These are phyloP conservation scores for Tolypocladium guangdongense DNA, from an alignment of 2,329 filamentous ascomycete genomes.

Conservation along the genomic window DNA sequence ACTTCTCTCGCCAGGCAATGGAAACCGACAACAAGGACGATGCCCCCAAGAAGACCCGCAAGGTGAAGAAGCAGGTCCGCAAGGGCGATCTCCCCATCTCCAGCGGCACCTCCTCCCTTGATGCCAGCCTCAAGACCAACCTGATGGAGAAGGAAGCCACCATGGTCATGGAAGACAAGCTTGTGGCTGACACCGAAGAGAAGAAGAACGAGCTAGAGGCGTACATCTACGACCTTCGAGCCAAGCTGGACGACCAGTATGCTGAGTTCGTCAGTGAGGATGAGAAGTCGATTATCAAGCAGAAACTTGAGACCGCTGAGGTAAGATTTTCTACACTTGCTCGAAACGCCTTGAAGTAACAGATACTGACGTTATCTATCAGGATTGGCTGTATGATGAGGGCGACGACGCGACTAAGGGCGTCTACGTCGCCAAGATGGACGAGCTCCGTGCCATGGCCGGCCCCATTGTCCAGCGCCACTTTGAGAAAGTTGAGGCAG, in stretches of 20 bases:
- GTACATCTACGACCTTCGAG: slow-evolving; percentile 92
- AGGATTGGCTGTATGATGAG: slow-evolving; percentile 99
- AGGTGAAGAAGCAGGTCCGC: slow-evolving; percentile 98
- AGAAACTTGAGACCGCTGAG: slow-evolving; percentile 76
- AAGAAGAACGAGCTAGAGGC: slow-evolving; percentile 99
- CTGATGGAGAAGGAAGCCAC: slow-evolving; percentile 70
- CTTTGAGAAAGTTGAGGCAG: slow-evolving; percentile 86
- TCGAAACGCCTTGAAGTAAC: neutral
- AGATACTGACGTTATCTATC: slow-evolving; percentile 5
- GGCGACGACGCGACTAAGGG: slow-evolving; percentile 92
- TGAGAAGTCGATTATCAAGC: slow-evolving; percentile 78
- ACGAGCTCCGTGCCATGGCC: slow-evolving; percentile 83
- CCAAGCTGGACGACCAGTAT: slow-evolving; percentile 89
- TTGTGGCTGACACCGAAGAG: slow-evolving; percentile 94
- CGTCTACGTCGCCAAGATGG: slow-evolving; percentile 87
- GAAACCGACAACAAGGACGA: slow-evolving; percentile 66
- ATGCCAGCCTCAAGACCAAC: slow-evolving; percentile 53
- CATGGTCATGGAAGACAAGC: slow-evolving; percentile 98
- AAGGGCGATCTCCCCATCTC: slow-evolving; percentile 91
- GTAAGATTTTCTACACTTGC: slow-evolving; percentile 41
- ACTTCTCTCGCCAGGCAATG: slow-evolving; percentile 52
- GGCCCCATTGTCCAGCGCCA: slow-evolving; percentile 90
- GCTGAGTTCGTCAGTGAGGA: slow-evolving; percentile 81
- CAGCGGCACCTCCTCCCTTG: slow-evolving; percentile 71
- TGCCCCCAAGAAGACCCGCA: slow-evolving; percentile 76